Base-by-base conservation (phyloP, 2,329 filamentous ascomycete species). In the Penicillium sp. region DNA sequence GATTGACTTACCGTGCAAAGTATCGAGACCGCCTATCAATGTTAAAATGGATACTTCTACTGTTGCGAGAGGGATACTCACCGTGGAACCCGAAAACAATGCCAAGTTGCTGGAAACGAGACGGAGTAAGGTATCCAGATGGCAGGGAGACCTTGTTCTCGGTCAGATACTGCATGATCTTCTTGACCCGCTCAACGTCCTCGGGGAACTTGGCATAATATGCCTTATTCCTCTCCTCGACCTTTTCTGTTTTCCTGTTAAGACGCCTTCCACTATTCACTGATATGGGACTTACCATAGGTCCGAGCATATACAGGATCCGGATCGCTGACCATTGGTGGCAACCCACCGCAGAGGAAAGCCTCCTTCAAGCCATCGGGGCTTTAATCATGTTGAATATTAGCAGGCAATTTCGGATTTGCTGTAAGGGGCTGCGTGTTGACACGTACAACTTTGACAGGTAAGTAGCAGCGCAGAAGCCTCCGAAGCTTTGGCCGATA, bases 401-500 rank as follows among this genome's bases (percentile, higher is more conserved):
- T 14, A 22, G 30, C 20, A 24, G 14, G 18, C 11, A 13, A 20
- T 16, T 8, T 11, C 24, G 14, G 2, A 20, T 2, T 7, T 43
- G 4, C 8, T 16, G 22, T 2, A 13, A 11, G 24, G 24, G 1
- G 5, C 18, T 22, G 10, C 9, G 40, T 3, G 48, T 20, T 38
- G 13, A 0, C n/a, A 70, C 75, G 67, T 61, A 79, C 76, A 79
- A 86, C 68, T 89, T 85, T 2, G 88, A 94, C 14, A 97, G 81
- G 69, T 96, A 97, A 7, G 88, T 92, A 30, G 90, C 78, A 43
- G 80, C 81, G 65, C 91, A 89, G 71, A 96, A 96, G 1, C 92
- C 92, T 35, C 92, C 92, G 70, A 95, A 97, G 14, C 87, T 92
- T 74, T 96, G 92, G 8, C 92, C 92, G 56, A 95, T 87, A 27